Conservation (phyloP, 805 yeast genomes). For the Monosporozyma aerobia region DNA sequence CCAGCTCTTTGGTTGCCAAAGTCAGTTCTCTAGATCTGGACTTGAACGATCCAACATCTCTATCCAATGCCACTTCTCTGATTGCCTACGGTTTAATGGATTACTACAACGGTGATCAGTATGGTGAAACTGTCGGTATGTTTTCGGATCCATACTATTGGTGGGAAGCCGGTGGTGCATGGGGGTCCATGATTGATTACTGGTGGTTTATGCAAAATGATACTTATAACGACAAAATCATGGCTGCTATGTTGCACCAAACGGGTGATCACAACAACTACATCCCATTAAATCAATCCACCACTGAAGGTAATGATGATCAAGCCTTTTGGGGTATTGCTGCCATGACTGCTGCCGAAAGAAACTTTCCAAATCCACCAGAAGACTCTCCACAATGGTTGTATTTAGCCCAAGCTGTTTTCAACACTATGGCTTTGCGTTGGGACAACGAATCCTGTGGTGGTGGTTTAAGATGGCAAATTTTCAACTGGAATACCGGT, state of each 20-base stretch:
- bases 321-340: conserved; percentile 97
- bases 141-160: conserved; percentile 87
- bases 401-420: conserved; percentile 76
- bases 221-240: conserved; percentile 50
- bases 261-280: conserved; percentile 66
- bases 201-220: conserved; percentile 61
- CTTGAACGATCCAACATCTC: conserved; percentile 22
- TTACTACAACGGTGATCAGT: conserved; percentile 60
- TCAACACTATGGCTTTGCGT: conserved; percentile 79
- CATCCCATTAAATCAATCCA: conserved; percentile 79
- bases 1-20: not conserved
- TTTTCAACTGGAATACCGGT: conserved; percentile 88
- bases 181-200: conserved; percentile 80
- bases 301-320: conserved; percentile 96
- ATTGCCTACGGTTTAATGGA: conserved; percentile 69
- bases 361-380: conserved; percentile 69
- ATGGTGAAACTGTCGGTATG: conserved; percentile 81
- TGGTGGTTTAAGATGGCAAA: conserved; percentile 97
- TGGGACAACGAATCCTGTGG: conserved; percentile 72
- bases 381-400: conserved; percentile 62
- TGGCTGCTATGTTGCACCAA: conserved; percentile 61
- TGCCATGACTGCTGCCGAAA: conserved; percentile 85
- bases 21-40: conserved; percentile 19
- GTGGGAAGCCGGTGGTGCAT: conserved; percentile 98
- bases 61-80: conserved; percentile 44